A percentile compares a stretch with the other conserved stretches of the same genome.
Evolutionary conservation across 2,329 filamentous ascomycete species (phyloP).

Genomic region (Penicillium crustosum): DNA sequence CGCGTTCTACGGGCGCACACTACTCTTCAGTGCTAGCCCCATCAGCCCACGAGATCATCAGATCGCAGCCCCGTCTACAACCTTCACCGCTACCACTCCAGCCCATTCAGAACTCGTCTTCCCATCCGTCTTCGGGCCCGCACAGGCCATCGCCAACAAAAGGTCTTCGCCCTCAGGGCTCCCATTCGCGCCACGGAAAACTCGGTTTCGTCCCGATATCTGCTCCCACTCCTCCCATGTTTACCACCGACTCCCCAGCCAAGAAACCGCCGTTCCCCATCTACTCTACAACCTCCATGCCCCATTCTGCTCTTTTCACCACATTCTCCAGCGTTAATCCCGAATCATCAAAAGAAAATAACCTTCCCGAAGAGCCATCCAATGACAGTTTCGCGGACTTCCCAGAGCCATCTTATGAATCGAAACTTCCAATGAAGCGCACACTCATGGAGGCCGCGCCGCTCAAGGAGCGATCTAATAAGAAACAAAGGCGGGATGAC

Average conservation of each 20-base stretch:
- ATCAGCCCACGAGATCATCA: constrained; percentile 34
- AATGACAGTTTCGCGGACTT: constrained; percentile 50
- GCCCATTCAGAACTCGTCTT: constrained; percentile 38
- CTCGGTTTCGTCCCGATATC: constrained; percentile 62
- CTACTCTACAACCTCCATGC: constrained; percentile 37
- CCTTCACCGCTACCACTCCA: constrained; percentile 54
- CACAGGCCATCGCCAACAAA: constrained; percentile 70
- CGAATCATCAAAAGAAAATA: constrained; percentile 52
- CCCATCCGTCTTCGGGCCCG: constrained; percentile 59
- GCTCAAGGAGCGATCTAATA: constrained; percentile 67
- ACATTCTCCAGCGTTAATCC: constrained; percentile 49
- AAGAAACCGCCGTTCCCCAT: constrained; percentile 44
- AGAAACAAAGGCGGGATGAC: constrained; percentile 67
- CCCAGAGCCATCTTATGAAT: constrained; percentile 47
- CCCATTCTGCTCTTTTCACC: constrained; percentile 50
- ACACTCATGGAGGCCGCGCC: constrained; percentile 70
- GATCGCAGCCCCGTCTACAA: constrained; percentile 47
- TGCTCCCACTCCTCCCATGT: constrained; percentile 45
- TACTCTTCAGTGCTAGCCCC: constrained; percentile 58
- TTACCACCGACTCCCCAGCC: constrained; percentile 50
- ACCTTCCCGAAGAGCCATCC: constrained; percentile 39
- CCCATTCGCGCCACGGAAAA: constrained; percentile 59
- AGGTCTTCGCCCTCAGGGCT: constrained; percentile 54
- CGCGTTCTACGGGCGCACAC: constrained; percentile 52
- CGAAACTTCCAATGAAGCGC: constrained; percentile 55